phyloP scores from a whole-genome alignment of 495 filamentous ascomycete genomes.

The Opeltia flavorubescens region DNA sequence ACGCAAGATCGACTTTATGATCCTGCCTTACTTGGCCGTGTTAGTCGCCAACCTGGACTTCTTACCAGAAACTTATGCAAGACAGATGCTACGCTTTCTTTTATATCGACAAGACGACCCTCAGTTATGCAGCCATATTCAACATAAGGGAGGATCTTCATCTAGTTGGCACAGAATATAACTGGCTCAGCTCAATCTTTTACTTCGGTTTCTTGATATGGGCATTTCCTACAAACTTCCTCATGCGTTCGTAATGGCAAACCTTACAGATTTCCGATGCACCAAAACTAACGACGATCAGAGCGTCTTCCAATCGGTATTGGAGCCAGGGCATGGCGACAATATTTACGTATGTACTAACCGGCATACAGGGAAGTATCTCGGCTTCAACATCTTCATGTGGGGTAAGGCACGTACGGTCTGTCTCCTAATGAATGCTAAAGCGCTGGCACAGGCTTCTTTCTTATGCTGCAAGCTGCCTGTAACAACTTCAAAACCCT shows the following conservation, averaged over 20 bases:
- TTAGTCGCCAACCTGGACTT: conserved; percentile 50
- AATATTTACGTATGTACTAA: conserved; percentile 13
- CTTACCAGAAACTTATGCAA: conserved; percentile 23
- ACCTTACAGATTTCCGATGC: too few species aligned
- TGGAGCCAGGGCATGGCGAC: conserved; percentile 13
- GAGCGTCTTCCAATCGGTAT: conserved; percentile 41
- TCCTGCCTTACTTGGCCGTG: conserved; percentile 35
- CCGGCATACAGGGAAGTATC: conserved; percentile 34
- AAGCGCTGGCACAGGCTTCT: conserved; percentile 24
- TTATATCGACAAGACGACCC: conserved; percentile 36
- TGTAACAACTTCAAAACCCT: conserved; percentile 39
- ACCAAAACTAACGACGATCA: too few species aligned
- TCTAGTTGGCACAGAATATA: conserved; percentile 41
- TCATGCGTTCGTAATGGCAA: too few species aligned
- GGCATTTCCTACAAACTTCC: conserved; percentile 37
- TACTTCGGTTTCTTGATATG: conserved; percentile 46
- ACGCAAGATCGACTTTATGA: conserved; percentile 42
- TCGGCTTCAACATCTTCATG: conserved; percentile 44
- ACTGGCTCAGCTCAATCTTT: conserved; percentile 45
- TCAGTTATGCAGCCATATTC: conserved; percentile 46
- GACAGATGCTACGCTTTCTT: conserved; percentile 21
- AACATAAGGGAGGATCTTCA: conserved; percentile 34
- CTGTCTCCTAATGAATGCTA: neutral
- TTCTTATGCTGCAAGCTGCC: conserved; percentile 41
- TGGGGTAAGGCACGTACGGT: conserved; percentile 23